Evolutionary conservation across 192 early-diverging fungal genomes (phyloP).

Genomic region (Coemansia guatemalensis): DNA sequence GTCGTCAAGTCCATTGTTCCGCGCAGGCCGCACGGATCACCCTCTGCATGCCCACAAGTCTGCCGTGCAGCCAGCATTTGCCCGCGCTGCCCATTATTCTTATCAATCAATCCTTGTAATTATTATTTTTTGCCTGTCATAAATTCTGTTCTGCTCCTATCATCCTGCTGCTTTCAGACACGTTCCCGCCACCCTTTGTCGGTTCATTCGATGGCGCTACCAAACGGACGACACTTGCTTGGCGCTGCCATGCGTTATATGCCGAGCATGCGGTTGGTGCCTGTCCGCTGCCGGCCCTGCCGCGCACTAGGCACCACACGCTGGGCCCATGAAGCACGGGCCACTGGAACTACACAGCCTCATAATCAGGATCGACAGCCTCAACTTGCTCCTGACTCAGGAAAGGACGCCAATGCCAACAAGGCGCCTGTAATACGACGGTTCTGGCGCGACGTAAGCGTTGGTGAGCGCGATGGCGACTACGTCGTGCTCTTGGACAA

Average conservation of each 20-base stretch:
- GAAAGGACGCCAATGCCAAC: slow-evolving; percentile 9
- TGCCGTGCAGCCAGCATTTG: not conserved
- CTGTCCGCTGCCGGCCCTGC: not conserved
- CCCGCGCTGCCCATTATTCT: not conserved
- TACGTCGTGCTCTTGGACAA: slow-evolving; percentile 69
- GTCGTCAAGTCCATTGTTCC: not conserved
- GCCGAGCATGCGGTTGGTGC: slow-evolving; percentile 3
- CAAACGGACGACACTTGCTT: not conserved
- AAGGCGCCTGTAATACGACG: slow-evolving; percentile 39
- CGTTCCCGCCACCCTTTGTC: not conserved
- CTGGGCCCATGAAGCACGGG: not conserved
- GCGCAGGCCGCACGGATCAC: not conserved
- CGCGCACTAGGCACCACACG: not conserved
- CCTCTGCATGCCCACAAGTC: not conserved
- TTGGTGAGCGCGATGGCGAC: slow-evolving; percentile 46
- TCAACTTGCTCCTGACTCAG: not conserved
- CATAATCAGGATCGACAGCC: not conserved
- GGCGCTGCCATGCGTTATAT: slow-evolving; percentile 14
- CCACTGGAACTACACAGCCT: not conserved
- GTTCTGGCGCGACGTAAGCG: slow-evolving; percentile 44
- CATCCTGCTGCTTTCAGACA: not conserved
- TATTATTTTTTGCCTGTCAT: not conserved
- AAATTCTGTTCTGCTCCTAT: not conserved
- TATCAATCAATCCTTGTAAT: not conserved
- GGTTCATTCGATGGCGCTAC: not conserved